phyloP scores from a whole-genome alignment of 345 rosid genomes.

The Ricinus communis region DNA sequence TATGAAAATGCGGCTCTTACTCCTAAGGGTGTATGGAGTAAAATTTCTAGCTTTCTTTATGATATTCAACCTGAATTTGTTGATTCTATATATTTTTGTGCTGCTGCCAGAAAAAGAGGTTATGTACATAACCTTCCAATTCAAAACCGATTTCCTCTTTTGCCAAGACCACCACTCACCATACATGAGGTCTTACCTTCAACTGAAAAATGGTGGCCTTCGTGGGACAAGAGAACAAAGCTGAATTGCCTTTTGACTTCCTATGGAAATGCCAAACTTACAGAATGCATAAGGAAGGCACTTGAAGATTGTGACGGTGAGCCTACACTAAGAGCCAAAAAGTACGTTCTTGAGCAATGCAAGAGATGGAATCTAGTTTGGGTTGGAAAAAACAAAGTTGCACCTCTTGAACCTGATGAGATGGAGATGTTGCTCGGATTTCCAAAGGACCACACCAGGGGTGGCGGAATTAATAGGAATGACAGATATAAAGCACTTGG shows the following conservation, averaged over 20 bases:
- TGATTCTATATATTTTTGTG: conserved; percentile 28
- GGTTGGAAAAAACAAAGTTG: conserved; percentile 37
- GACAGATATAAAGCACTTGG: conserved; percentile 33
- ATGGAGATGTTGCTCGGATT: conserved; percentile 35
- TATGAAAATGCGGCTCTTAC: conserved; percentile 32
- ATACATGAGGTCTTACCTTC: conserved; percentile 12
- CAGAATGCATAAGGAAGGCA: conserved; percentile 19
- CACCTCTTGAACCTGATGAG: conserved; percentile 26
- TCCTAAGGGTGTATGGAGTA: conserved; percentile 33
- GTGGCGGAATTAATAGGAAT: conserved; percentile 16
- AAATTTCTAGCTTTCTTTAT: conserved; percentile 23
- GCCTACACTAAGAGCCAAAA: not conserved
- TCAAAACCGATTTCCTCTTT: conserved; percentile 20
- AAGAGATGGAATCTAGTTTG: conserved; percentile 34
- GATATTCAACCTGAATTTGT: conserved; percentile 32
- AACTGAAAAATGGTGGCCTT: not conserved
- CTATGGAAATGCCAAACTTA: conserved; percentile 12
- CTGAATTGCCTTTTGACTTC: not conserved
- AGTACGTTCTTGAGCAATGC: conserved; percentile 14
- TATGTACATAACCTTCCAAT: conserved; percentile 44
- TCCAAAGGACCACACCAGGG: conserved; percentile 35
- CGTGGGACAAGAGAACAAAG: not conserved
- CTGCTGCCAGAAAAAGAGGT: conserved; percentile 35
- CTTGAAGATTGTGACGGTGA: conserved; percentile 24
- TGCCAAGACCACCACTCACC: conserved; percentile 21